Evolutionary conservation across 176 grass and related monocot species (phyloP), one percentile per base, ranked within the genome.

Genomic region (Canna indica): DNA sequence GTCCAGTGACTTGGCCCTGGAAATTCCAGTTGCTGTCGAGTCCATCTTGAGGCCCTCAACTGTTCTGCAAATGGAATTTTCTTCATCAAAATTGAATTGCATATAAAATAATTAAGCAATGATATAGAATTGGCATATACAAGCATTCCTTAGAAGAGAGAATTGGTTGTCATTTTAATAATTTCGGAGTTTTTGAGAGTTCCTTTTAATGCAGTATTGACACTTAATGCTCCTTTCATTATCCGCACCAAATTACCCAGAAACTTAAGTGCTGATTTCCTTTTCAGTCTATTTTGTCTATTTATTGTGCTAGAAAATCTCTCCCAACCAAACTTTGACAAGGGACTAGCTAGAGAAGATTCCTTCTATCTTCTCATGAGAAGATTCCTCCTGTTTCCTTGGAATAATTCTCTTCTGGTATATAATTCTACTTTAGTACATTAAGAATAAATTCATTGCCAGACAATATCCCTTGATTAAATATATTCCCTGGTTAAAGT

Each of bases 1-100:
- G 59, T 85, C 75, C 65, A 92, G 68, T 36, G 86, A 92, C 73
- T 50, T 90, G 7, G 84, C 81, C 78, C 88, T 83, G 70, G 52
- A 73, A 0, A 89, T 89, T 28, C 65, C 53, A 0, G 54, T 4
- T 56, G 46, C 59, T 63, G 35, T 44, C 52, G 73, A 50, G 58
- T 79, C 60, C 54, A 71, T 47, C 44, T 22, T 30, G 27, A 31
- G 12, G 27, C 68, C 20, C 44, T 47, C 7, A 24, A 41, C 4
- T 22, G 6, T 15, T 28, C 22, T 24, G 64, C 13, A n/a, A n/a
- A n/a, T n/a, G n/a, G n/a, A n/a, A n/a, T n/a, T n/a, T n/a, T n/a
- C n/a, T n/a, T n/a, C n/a, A n/a, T n/a, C n/a, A n/a, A n/a, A n/a
- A n/a, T n/a, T n/a, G n/a, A n/a, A n/a, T n/a, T n/a, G n/a, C n/a